Conservation (phyloP, 2,329 filamentous ascomycete genomes). For the Arachnopeziza araneosa region DNA sequence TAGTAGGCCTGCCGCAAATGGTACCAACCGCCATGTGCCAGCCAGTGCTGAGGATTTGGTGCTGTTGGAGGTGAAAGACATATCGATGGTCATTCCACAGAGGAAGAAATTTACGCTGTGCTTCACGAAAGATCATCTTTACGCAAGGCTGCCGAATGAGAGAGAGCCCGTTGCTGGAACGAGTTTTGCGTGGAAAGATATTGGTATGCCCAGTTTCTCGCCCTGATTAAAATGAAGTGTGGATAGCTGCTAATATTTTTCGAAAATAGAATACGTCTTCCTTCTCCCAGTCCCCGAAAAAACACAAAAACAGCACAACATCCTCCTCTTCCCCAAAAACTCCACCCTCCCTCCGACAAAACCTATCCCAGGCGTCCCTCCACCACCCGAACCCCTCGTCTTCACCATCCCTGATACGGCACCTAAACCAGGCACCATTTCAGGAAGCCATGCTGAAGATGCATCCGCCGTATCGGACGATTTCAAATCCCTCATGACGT, state of each 20-base stretch:
- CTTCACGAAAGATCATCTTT: constrained; percentile 54
- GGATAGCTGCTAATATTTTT: neutral
- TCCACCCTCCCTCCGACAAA: constrained; percentile 48
- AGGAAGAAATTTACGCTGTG: constrained; percentile 64
- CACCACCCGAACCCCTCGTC: constrained; percentile 50
- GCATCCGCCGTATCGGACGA: constrained; percentile 53
- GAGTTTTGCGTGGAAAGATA: constrained; percentile 54
- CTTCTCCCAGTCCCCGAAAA: constrained; percentile 62
- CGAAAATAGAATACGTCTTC: constrained; percentile 50
- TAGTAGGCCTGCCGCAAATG: constrained; percentile 19
- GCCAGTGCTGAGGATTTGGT: constrained; percentile 42
- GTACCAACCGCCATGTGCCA: constrained; percentile 8
- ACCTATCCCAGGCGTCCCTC: constrained; percentile 33
- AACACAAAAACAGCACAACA: constrained; percentile 59
- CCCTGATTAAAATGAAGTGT: neutral
- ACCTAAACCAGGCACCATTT: constrained; percentile 54
- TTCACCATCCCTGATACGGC: constrained; percentile 57
- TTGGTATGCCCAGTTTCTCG: constrained; percentile 41
- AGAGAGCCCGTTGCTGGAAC: constrained; percentile 47
- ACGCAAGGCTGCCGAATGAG: constrained; percentile 48
- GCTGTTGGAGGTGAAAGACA: constrained; percentile 57
- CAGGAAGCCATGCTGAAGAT: constrained; percentile 42
- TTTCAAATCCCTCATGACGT: constrained; percentile 54
- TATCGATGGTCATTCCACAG: constrained; percentile 61
- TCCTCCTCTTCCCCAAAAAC: constrained; percentile 52